Evolutionary conservation across 2,329 filamentous ascomycete species (phyloP).

Genomic region (Cladosporium sp.): DNA sequence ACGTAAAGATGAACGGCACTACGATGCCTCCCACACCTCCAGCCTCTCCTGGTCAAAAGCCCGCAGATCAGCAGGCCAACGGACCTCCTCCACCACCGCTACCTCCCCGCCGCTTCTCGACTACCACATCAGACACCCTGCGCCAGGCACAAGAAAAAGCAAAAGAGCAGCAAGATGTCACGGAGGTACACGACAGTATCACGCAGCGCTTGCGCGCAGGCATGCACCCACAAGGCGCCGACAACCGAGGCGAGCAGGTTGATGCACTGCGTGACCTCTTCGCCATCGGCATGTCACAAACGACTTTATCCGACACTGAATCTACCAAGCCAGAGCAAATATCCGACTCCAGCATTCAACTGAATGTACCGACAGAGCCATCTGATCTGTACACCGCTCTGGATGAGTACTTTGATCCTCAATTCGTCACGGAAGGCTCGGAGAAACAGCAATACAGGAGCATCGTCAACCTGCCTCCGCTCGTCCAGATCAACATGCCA

Average conservation of each 20-base stretch:
- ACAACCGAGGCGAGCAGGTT: slow-evolving; percentile 69
- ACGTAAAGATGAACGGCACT: slow-evolving; percentile 21
- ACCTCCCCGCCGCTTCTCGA: slow-evolving; percentile 41
- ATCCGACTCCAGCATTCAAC: slow-evolving; percentile 57
- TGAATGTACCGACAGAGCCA: slow-evolving; percentile 55
- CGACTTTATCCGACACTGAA: not conserved
- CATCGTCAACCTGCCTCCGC: slow-evolving; percentile 62
- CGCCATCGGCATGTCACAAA: slow-evolving; percentile 20
- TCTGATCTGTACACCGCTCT: slow-evolving; percentile 78
- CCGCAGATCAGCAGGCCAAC: slow-evolving; percentile 28
- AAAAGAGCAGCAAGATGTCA: slow-evolving; percentile 78
- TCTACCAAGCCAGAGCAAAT: slow-evolving; percentile 15
- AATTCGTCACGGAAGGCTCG: slow-evolving; percentile 60
- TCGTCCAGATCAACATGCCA: slow-evolving; percentile 87
- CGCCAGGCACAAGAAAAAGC: slow-evolving; percentile 57
- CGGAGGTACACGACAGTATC: slow-evolving; percentile 91
- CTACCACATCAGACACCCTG: slow-evolving; percentile 27
- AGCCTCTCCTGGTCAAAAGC: slow-evolving; percentile 34
- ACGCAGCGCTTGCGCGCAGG: slow-evolving; percentile 88
- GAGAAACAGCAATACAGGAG: slow-evolving; percentile 60
- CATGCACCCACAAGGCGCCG: slow-evolving; percentile 65
- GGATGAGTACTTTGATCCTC: slow-evolving; percentile 78
- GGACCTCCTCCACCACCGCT: slow-evolving; percentile 48
- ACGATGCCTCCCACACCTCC: slow-evolving; percentile 27
- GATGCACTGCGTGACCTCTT: slow-evolving; percentile 48